Percentiles rank a stretch among this genome's conserved stretches.
Conservation (phyloP, 1,139 yeast species). For the Saccharomyces hybrid region DNA sequence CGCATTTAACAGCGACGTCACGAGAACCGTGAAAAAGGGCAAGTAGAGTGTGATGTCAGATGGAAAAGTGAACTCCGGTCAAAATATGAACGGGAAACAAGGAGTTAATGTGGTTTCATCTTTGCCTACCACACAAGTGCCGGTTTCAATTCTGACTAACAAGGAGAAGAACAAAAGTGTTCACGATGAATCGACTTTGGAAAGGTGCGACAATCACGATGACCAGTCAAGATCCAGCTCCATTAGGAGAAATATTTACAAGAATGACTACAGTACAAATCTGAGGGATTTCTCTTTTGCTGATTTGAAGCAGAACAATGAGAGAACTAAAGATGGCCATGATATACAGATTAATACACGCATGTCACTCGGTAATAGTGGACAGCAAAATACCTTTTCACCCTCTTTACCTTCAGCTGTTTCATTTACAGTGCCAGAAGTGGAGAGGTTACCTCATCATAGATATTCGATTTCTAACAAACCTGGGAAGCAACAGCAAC, state of each 20-base stretch:
- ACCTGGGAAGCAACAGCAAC: slow-evolving; percentile 14
- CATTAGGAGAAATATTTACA: neutral
- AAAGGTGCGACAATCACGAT: neutral
- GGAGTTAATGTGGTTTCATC: neutral
- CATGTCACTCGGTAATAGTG: neutral
- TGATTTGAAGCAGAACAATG: neutral
- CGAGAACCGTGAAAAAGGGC: neutral
- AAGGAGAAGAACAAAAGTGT: neutral
- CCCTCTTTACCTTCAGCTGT: slow-evolving; percentile 15
- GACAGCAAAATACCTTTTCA: neutral
- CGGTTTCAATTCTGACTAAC: slow-evolving; percentile 4
- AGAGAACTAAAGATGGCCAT: neutral
- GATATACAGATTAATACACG: neutral
- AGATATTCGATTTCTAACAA: slow-evolving; percentile 42
- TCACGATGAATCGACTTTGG: neutral
- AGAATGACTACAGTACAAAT: neutral
- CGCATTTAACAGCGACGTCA: too few species aligned
- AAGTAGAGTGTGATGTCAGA: neutral
- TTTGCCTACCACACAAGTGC: slow-evolving; percentile 1
- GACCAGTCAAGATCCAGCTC: neutral
- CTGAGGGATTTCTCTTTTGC: neutral
- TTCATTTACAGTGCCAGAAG: slow-evolving; percentile 25
- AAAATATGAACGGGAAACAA: neutral
- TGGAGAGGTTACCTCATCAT: slow-evolving; percentile 31
- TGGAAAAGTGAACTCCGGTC: neutral